Base-by-base conservation (phyloP, 1,139 yeast genomes). In the Blastobotrys ciferrii region DNA sequence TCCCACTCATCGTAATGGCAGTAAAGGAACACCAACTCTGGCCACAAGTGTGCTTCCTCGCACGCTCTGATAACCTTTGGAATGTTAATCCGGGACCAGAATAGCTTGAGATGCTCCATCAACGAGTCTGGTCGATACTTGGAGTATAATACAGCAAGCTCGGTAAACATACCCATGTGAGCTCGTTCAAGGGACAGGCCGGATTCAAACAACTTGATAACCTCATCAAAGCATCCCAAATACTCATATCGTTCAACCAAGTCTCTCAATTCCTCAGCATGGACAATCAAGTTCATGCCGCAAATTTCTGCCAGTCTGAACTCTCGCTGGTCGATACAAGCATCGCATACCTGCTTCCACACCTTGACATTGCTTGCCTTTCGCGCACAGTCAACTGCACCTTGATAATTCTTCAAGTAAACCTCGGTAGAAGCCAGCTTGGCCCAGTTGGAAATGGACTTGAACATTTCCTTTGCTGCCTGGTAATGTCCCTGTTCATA, bases 1-100 rank as follows among this genome's bases (percentile, higher is more conserved):
- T 94, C 99, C 96, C 97, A 94, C 74, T 94, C 98, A 68, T 92
- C 98, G 67, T 92, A 92, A 69, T 92, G 99, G 65, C 97, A 91
- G 73, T 92, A 91, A 67, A 92, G 76, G 81, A 94, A 92, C 51
- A 92, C 89, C 63, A 92, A 77, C 73, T 94, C 98, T 23, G 95
- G 95, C 89, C 97, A 94, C 64, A 92, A 76, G 64, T 94, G 98
- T 28, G 96, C 95, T 52, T 76, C 81, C 69, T 92, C 98, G 65
- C 95, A 87, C 20, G 97, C 97, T 59, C 87, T 81, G 60, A 92
- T 86, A 44, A 88, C 98, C 75, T 92, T 94, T 61, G 99, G 98
- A 73, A 94, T 92, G 69, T 92, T 92, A 66, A 92, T 82, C 73
- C 99, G 86, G 17, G 97, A 89, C 98, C 98, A 92, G 80, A 92